Evolutionary conservation across 2,329 filamentous ascomycete genomes (phyloP), one percentile per base, ranked within the genome.

Genomic region (Epichloe sibirici): DNA sequence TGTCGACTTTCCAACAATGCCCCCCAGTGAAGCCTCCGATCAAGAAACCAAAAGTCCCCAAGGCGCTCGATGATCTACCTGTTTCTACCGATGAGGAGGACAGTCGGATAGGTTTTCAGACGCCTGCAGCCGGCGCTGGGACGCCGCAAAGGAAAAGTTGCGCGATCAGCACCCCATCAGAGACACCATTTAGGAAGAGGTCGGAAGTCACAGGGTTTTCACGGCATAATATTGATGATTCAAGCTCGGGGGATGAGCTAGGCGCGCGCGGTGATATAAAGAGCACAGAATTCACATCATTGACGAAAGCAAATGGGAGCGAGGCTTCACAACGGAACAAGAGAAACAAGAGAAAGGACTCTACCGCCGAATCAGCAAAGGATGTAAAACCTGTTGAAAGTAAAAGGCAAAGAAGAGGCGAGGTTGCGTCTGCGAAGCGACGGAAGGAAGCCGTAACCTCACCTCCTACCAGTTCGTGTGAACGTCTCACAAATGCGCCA

Each of bases 281-380:
- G 39, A 57, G 56, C 8, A 70, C 66, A n/a, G 53, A 35, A 12
- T 74, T 73, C 44, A 25, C 66, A n/a, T 53, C 38, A 13, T 74
- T 73, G 44, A 25, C 44, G 2, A 35, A 45, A 21, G 28, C 52
- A n/a, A 37, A 43, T 34, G 21, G n/a, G 25, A 15, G 50, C 38
- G 47, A 38, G 5, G 56, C 48, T 15, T 21, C 40, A 34, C 52
- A 49, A 40, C 53, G 40, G 17, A 31, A 38, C 35, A 39, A 25
- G 12, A 56, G 49, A 40, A 54, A 47, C 13, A 44, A 51, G 25
- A 52, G 51, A 31, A 46, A 53, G 42, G 52, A 51, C 15, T 48
- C 46, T 34, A 38, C 42, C 4, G 8, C 15, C 48, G 49, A 47
- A 45, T 3, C 35, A 28, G 21, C 15, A 49, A 23, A 23, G 15